phyloP scores from a whole-genome alignment of 129 eudicot genomes.

The carrot (Daucus carota) region DH1_v3.0 NC_030385.2:702501-703000 shows the following conservation, averaged over 20 bases:
- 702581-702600: slow-evolving; percentile 62
- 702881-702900: neutral
- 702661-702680: neutral
- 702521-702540: slow-evolving; percentile 58
- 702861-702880: slow-evolving; percentile 30
- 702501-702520: slow-evolving; percentile 60
- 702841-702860: slow-evolving; percentile 80
- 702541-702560: slow-evolving; percentile 62
- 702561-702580: slow-evolving; percentile 54
- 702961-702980: neutral
- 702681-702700: neutral
- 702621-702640: slow-evolving; percentile 66
- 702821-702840: slow-evolving; percentile 64
- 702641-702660: slow-evolving; percentile 72
- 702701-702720: neutral
- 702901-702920: neutral
- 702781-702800: slow-evolving; percentile 81
- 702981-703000: neutral
- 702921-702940: neutral
- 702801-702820: slow-evolving; percentile 56
- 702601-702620: slow-evolving; percentile 67
- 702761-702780: slow-evolving; percentile 71
- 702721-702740: neutral
- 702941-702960: neutral
- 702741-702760: slow-evolving; percentile 18